These are phyloP conservation scores for Candida pseudoglaebosa DNA, from an alignment of 805 yeast species.

Conservation along the genomic window DNA sequence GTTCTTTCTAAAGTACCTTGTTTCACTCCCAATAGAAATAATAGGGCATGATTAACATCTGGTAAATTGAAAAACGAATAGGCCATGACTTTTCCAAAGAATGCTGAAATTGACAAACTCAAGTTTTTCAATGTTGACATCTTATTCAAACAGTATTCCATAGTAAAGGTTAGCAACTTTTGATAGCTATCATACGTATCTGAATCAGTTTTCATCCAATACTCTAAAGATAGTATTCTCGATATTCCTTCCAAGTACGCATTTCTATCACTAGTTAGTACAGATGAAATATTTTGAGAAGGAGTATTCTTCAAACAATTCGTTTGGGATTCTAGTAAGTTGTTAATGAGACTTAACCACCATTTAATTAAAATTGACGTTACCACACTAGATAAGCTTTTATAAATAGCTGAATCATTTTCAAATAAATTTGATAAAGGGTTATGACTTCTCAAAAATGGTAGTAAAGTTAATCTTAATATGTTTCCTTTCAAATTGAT, in stretches of 20 bases:
- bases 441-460: slow-evolving; percentile 33
- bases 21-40: slow-evolving; percentile 55
- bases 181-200: slow-evolving; percentile 25
- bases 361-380: slow-evolving; percentile 39
- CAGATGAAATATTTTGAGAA: not conserved
- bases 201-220: slow-evolving; percentile 37
- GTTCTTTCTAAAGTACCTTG: slow-evolving; percentile 35
- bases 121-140: slow-evolving; percentile 45
- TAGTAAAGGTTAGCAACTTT: slow-evolving; percentile 44
- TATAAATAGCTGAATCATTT: slow-evolving; percentile 21
- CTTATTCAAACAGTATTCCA: slow-evolving; percentile 48
- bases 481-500: slow-evolving; percentile 27
- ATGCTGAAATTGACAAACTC: slow-evolving; percentile 57
- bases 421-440: slow-evolving; percentile 19
- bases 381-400: slow-evolving; percentile 29
- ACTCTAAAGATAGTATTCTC: slow-evolving; percentile 42
- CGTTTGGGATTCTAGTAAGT: slow-evolving; percentile 5
- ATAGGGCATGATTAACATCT: slow-evolving; percentile 51
- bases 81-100: slow-evolving; percentile 69
- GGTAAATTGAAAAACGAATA: slow-evolving; percentile 55
- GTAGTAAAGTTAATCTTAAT: slow-evolving; percentile 44
- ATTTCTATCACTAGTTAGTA: slow-evolving; percentile 9
- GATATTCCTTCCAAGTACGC: slow-evolving; percentile 55
- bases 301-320: not conserved
- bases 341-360: slow-evolving; percentile 45